Conservation (phyloP, 2,329 filamentous ascomycete genomes). For the Colletotrichum incanum region DNA sequence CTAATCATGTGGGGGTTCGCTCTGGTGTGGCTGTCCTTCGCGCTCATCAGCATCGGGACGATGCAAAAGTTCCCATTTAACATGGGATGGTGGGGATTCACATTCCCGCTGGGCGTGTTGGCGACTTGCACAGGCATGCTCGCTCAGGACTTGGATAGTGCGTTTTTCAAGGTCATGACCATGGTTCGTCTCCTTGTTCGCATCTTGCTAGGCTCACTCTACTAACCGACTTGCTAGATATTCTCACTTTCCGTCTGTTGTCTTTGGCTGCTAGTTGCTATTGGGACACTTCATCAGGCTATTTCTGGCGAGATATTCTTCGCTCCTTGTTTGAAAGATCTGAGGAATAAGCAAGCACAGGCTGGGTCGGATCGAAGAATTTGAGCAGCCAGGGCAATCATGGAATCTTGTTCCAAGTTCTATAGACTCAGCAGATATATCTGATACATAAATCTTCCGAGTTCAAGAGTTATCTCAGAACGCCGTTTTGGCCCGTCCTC, state of each 20-base stretch:
- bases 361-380: constrained; percentile 49
- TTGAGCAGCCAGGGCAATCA: neutral
- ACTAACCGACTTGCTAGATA: constrained; percentile 49
- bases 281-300: constrained; percentile 56
- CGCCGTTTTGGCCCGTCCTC: neutral
- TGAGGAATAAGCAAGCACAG: constrained; percentile 52
- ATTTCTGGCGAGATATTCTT: constrained; percentile 61
- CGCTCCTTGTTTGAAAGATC: constrained; percentile 60
- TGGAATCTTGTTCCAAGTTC: neutral
- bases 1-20: constrained; percentile 63
- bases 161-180: constrained; percentile 60
- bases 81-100: constrained; percentile 66
- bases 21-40: constrained; percentile 61
- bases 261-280: constrained; percentile 60
- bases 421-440: neutral
- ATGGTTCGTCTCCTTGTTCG: constrained; percentile 48
- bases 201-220: neutral
- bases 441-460: neutral
- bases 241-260: constrained; percentile 58
- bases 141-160: constrained; percentile 58
- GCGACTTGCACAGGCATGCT: constrained; percentile 59
- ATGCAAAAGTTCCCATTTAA: constrained; percentile 61
- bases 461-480: neutral
- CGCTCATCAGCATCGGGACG: constrained; percentile 56
- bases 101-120: constrained; percentile 63